Percentiles rank a stretch among this genome's conserved stretches.
phyloP scores from a whole-genome alignment of 768 basidiomycete genomes.

The Cystofilobasidium bisporidii region DNA sequence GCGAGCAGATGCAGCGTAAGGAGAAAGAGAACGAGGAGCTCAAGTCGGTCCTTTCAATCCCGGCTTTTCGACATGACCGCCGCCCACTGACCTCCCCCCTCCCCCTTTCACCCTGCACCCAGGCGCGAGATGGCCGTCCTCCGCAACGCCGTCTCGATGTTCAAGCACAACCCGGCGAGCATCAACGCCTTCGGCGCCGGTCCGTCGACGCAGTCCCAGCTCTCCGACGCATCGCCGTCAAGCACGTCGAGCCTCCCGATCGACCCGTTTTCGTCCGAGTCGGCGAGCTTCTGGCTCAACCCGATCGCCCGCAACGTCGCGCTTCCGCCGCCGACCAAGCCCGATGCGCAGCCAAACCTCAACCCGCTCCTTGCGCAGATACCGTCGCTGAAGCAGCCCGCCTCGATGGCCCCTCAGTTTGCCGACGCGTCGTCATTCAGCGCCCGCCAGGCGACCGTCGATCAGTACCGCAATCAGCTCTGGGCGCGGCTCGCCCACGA shows the following conservation, averaged over 20 bases:
- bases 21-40: slow-evolving; percentile 75
- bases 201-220: no score
- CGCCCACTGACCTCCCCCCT: no score
- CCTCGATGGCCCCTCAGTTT: slow-evolving; percentile 11
- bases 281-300: not conserved
- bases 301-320: not conserved
- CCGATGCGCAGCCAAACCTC: slow-evolving; percentile 11
- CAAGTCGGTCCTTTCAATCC: slow-evolving; percentile 41
- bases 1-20: slow-evolving; percentile 67
- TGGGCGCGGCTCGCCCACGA: slow-evolving; percentile 85
- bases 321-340: slow-evolving; percentile 1
- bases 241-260: not conserved
- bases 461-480: slow-evolving; percentile 71
- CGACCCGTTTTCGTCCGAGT: not conserved
- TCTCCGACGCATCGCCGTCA: no score
- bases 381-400: slow-evolving; percentile 54
- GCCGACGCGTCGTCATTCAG: slow-evolving; percentile 39
- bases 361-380: slow-evolving; percentile 11
- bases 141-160: slow-evolving; percentile 38
- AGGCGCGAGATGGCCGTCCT: slow-evolving; percentile 41
- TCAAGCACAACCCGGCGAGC: slow-evolving; percentile 26
- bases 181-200: not conserved
- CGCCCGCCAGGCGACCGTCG: slow-evolving; percentile 31
- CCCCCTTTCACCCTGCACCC: no score
- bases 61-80: no score